phyloP scores from a whole-genome alignment of 495 filamentous ascomycete species.

The Lophiostoma macrostomum region DNA sequence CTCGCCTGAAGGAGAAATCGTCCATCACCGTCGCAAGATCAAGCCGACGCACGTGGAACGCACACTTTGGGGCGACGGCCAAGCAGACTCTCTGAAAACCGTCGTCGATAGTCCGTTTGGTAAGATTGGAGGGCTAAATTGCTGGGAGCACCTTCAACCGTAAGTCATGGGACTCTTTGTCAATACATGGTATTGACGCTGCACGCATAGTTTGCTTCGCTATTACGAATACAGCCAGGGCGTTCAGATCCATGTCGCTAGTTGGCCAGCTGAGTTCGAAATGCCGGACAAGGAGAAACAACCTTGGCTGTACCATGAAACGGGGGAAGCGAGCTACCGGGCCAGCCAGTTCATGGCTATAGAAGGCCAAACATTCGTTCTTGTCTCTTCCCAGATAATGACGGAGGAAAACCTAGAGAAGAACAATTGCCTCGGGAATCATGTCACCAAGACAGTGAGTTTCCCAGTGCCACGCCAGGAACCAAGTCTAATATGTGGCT shows the following conservation, averaged over 20 bases:
- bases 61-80: conserved; percentile 21
- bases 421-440: conserved; percentile 33
- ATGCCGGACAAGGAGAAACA: conserved; percentile 35
- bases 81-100: conserved; percentile 32
- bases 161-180: conserved; percentile 2
- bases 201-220: conserved; percentile 27
- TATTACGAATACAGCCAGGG: conserved; percentile 40
- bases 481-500: not conserved
- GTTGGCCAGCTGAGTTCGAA: conserved; percentile 35
- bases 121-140: conserved; percentile 35
- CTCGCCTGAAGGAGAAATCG: conserved; percentile 22
- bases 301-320: conserved; percentile 33
- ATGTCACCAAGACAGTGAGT: conserved; percentile 29
- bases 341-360: conserved; percentile 26
- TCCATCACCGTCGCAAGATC: conserved; percentile 27
- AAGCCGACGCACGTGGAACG: conserved; percentile 30
- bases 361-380: conserved; percentile 22
- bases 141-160: conserved; percentile 42
- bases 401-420: conserved; percentile 31
- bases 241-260: conserved; percentile 42
- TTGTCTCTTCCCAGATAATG: conserved; percentile 25
- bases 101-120: conserved; percentile 35
- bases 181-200: not conserved
- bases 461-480: not conserved
- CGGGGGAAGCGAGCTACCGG: conserved; percentile 30